Base-by-base conservation (phyloP, 2,329 filamentous ascomycete genomes). In the Botrytis medusae region DNA sequence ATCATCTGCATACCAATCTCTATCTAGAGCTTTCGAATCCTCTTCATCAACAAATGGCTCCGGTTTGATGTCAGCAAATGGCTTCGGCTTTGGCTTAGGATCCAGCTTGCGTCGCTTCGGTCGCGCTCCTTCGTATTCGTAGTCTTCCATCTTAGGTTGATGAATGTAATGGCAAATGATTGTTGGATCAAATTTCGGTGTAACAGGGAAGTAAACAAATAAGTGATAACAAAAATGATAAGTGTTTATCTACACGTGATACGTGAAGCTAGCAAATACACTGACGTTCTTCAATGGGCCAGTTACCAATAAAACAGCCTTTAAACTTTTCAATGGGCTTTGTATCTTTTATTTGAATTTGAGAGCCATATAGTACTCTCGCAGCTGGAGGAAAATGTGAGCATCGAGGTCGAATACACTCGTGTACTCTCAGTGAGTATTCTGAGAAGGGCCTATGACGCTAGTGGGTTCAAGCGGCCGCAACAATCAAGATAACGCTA, bases 1-100 rank as follows among this genome's bases (percentile, higher is more conserved):
- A 79, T 97, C 94, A 65, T 93, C 93, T 34, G 90, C 91, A 79
- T 98, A 98, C 95, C 95, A 98, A 82, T 97, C 95, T 75, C 95
- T 90, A 81, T 98, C 95, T 72, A 97, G 85, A 16, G 91, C 93
- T 75, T 88, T 88, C 29, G 90, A 88, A 76, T 97, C 93, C 75
- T 93, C 89, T 57, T 91, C 87, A 48, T 87, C 86, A 22, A 90
- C 85, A 22, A 85, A 84, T 4, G 89, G 86, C 78, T 92, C 90
- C 0, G 89, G 87, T 9, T 57, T 57, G n/a, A 57, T 57, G 4
- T 86, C 87, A 64, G 92, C 89, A 73, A 91, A 89, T 57, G 51
- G 51, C 51, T 57, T 57, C 6, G 51, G 51, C 51, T 84, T 81
- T 76, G 89, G 90, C 74, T 85, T 86, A 0, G 85, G 86, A 76